Evolutionary conservation across 257 asterid species (phyloP), one percentile per base, ranked within the genome.

Genomic region (Solanum corneliomulleri): DNA sequence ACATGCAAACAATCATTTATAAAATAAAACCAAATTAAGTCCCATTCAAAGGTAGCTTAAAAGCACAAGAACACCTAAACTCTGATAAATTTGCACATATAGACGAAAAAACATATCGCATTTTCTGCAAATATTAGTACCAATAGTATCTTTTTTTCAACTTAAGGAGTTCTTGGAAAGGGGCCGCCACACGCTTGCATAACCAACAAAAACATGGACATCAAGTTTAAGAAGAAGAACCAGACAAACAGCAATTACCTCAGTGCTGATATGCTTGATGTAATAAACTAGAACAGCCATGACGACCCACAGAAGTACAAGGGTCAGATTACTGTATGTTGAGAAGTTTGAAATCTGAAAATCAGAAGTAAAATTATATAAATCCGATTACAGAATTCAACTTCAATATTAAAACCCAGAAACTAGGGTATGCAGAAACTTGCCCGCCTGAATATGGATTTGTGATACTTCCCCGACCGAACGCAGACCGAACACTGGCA

Each of bases 281-380:
- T 97, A 97, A 91, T 93, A 91, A 84, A 91, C 92, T 89, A 97
- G 86, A 82, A 93, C 87, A 3, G 92, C 94, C 89, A 97, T 97
- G 77, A 95, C 88, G n/a, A 93, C 91, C 99, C 99, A 97, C 66
- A 97, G 95, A 89, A 96, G 90, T 88, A 96, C 95, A 29, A 97
- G 94, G 1, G 99, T 97, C 91, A 97, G 91, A 92, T 97, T 97
- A 88, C 97, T 95, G 86, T 94, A 96, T 11, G 99, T 97, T 25
- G 99, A 96, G 86, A 97, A 95, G 93, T 97, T 96, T 52, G 99
- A 95, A 83, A 97, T 94, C 99, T 97, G 98, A 82, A 90, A 91
- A 49, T 89, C 78, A 74, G 70, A 70, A 85, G 83, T 47, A 70
- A 37, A 71, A 31, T 21, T 85, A 68, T n/a, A 42, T 15, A 84